These are phyloP conservation scores for Diaporthe sp. DNA, from an alignment of 2,329 filamentous ascomycete species.

Conservation along the genomic window DNA sequence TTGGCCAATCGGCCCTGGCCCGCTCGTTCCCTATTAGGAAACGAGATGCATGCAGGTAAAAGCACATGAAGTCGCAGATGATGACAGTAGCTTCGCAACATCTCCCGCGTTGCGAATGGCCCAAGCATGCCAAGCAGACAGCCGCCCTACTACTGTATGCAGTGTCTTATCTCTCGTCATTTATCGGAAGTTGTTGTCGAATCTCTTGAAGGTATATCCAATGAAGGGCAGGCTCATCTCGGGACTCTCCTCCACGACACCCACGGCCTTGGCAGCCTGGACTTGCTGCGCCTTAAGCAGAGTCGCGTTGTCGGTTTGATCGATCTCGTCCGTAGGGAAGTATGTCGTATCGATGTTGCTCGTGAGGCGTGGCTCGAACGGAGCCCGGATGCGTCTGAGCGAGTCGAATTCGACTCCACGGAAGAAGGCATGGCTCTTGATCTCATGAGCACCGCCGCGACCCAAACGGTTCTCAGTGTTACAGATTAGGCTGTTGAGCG, in stretches of 20 bases:
- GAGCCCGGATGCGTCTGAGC: slow-evolving; percentile 91
- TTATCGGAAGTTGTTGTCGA: slow-evolving; percentile 79
- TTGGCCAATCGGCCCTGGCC: neutral
- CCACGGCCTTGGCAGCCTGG: slow-evolving; percentile 56
- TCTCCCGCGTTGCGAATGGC: slow-evolving; percentile 1
- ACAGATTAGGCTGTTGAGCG: slow-evolving; percentile 82
- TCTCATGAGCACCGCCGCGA: slow-evolving; percentile 87
- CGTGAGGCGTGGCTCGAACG: slow-evolving; percentile 93
- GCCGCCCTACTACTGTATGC: neutral
- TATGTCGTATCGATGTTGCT: slow-evolving; percentile 97
- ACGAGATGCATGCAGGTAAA: slow-evolving; percentile 22
- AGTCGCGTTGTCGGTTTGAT: slow-evolving; percentile 94
- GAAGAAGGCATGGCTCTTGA: slow-evolving; percentile 97
- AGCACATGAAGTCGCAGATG: slow-evolving; percentile 9
- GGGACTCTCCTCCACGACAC: slow-evolving; percentile 79
- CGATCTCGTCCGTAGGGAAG: slow-evolving; percentile 98
- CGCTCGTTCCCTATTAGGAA: slow-evolving; percentile 8
- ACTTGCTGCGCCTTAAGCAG: slow-evolving; percentile 87
- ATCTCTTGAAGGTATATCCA: slow-evolving; percentile 98
- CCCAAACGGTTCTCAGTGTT: slow-evolving; percentile 94
- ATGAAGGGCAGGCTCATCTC: slow-evolving; percentile 98
- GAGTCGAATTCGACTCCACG: slow-evolving; percentile 95
- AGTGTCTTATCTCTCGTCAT: slow-evolving; percentile 1
- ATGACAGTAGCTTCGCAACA: neutral
- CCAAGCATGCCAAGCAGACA: neutral